phyloP scores from a whole-genome alignment of 2,329 filamentous ascomycete genomes.

The Fusarium tupiense region DNA sequence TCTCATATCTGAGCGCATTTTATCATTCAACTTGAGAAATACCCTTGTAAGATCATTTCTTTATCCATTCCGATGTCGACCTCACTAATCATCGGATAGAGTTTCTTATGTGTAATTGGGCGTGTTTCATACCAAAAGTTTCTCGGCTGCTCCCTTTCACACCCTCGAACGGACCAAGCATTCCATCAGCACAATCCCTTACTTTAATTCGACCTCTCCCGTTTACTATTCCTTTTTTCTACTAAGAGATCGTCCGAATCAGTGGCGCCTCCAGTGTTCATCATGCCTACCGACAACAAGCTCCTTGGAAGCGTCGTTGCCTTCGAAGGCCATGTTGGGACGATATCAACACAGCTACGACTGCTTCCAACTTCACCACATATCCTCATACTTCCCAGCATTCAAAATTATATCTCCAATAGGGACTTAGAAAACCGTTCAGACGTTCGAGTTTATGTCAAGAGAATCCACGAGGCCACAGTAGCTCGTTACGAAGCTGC shows the following conservation, averaged over 20 bases:
- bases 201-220: slow-evolving; percentile 9
- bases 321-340: slow-evolving; percentile 66
- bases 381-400: slow-evolving; percentile 64
- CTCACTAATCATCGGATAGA: slow-evolving; percentile 16
- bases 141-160: slow-evolving; percentile 25
- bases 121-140: slow-evolving; percentile 23
- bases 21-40: neutral
- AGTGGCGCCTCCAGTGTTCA: slow-evolving; percentile 24
- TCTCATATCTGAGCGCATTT: slow-evolving; percentile 1
- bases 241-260: slow-evolving; percentile 20
- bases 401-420: slow-evolving; percentile 58
- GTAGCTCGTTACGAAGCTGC: slow-evolving; percentile 59
- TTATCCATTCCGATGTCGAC: slow-evolving; percentile 11
- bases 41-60: slow-evolving; percentile 26
- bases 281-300: slow-evolving; percentile 42
- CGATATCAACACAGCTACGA: slow-evolving; percentile 67
- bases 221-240: neutral
- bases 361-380: slow-evolving; percentile 68
- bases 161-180: slow-evolving; percentile 10
- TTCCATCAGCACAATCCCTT: slow-evolving; percentile 24
- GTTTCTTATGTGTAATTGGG: slow-evolving; percentile 4
- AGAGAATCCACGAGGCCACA: slow-evolving; percentile 61
- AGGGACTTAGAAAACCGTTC: slow-evolving; percentile 44
- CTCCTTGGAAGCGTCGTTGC: slow-evolving; percentile 63
- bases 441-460: slow-evolving; percentile 53